Evolutionary conservation across 106 monocot species (phyloP), one percentile per base, ranked within the genome.

Genomic region (Phalaenopsis equestris): DNA sequence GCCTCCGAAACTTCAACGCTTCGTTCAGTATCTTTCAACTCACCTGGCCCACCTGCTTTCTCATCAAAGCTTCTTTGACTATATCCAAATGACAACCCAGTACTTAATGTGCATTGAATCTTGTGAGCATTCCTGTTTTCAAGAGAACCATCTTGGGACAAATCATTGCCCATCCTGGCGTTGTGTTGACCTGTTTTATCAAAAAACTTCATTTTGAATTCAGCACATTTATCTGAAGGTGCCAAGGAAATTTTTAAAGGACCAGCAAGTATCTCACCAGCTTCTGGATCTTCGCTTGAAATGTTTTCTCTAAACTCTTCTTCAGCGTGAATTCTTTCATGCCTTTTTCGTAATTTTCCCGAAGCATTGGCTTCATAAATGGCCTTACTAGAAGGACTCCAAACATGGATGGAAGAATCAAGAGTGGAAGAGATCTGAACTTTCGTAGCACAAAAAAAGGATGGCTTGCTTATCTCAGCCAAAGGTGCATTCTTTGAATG

Each of bases 1-100:
- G 84, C 73, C 12, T 90, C 91, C 81, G 83, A 91, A 42, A 61
- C 61, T n/a, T 87, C 88, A 78, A 78, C 82, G 55, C 68, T 81
- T 75, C 74, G 80, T 15, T 82, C 86, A 65, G 78, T 81, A 86
- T 87, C 48, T 67, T 41, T 76, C 41, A 16, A 48, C 17, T 81
- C 81, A 46, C 73, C 21, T 47, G 79, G 55, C 5, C 76, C 56
- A 79, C 45, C 52, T 67, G 55, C 77, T 47, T 81, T 75, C 75
- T 72, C 80, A 42, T 67, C 72, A 76, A 43, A 79, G 58, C 49
- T 83, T 37, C 19, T 42, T 78, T 30, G 57, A 75, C 52, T 83
- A 41, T 30, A 81, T 14, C 23, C 77, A 70, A 47, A 7, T 84
- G 76, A 78, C 43, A 42, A 17, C 57, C 80, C 80, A 58, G 84